Percentiles rank a stretch among this genome's conserved stretches.
phyloP scores from a whole-genome alignment of 345 rosid genomes.

The Salix arbutifolia region DNA sequence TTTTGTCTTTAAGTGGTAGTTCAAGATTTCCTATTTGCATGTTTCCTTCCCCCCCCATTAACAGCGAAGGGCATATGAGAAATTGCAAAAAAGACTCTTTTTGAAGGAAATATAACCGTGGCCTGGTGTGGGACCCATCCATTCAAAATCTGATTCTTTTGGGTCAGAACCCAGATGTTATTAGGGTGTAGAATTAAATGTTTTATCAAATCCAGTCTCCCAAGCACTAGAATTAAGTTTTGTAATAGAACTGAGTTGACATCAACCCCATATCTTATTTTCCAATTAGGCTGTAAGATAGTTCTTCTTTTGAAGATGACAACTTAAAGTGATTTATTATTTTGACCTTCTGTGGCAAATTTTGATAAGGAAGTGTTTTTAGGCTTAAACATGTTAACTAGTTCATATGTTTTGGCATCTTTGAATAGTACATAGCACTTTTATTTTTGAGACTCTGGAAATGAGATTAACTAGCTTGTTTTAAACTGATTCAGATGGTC shows the following conservation, averaged over 20 bases:
- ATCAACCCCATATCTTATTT: no score
- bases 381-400: conserved; percentile 1
- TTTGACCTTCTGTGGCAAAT: not conserved
- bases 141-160: not conserved
- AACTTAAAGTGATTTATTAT: no score
- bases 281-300: no score
- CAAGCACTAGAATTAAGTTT: not conserved
- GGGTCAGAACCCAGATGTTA: not conserved
- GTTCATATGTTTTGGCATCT: not conserved
- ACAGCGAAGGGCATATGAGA: not conserved
- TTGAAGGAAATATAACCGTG: not conserved
- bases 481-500: conserved; percentile 56
- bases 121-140: not conserved
- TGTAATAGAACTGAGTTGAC: no score
- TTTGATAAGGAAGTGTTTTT: not conserved
- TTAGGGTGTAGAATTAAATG: not conserved
- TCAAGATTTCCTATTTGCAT: not conserved
- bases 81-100: not conserved
- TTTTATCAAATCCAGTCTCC: not conserved
- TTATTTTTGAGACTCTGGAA: not conserved
- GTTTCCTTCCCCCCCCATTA: not conserved
- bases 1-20: not conserved
- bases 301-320: no score
- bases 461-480: not conserved
- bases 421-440: not conserved